These are phyloP conservation scores for Epichloe aotearoae DNA, from an alignment of 2,329 filamentous ascomycete species.

Conservation along the genomic window DNA sequence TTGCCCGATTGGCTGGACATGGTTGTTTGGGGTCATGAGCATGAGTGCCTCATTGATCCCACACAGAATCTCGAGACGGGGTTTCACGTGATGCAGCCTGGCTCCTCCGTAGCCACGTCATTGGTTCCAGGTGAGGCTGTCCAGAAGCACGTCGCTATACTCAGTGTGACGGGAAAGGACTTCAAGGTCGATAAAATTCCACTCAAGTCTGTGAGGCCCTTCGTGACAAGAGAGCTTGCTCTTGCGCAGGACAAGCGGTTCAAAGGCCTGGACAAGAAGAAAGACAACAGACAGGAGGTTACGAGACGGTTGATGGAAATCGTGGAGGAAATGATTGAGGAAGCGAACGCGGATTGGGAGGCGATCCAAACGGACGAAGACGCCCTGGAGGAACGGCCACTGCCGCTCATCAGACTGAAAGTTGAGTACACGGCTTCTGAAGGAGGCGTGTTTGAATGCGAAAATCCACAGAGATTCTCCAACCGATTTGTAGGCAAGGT, in stretches of 20 bases:
- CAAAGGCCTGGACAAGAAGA: constrained; percentile 62
- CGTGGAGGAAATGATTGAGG: constrained; percentile 74
- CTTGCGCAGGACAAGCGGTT: constrained; percentile 65
- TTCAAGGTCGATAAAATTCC: constrained; percentile 72
- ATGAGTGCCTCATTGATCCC: constrained; percentile 88
- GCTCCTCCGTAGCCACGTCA: constrained; percentile 90
- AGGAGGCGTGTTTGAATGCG: constrained; percentile 74
- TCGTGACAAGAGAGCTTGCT: constrained; percentile 72
- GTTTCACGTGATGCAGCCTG: constrained; percentile 94
- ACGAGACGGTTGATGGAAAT: constrained; percentile 63
- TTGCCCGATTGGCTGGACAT: constrained; percentile 84
- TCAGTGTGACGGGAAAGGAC: constrained; percentile 70
- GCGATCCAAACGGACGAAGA: constrained; percentile 57
- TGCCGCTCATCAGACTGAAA: constrained; percentile 77
- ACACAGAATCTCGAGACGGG: constrained; percentile 70
- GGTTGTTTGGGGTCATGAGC: constrained; percentile 93
- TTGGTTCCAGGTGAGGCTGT: constrained; percentile 81
- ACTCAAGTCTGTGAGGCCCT: constrained; percentile 79
- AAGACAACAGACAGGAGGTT: constrained; percentile 71
- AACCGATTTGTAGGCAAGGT: constrained; percentile 84
- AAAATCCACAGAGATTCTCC: constrained; percentile 93
- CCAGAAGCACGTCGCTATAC: constrained; percentile 76
- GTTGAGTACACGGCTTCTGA: constrained; percentile 83
- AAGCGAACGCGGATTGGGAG: constrained; percentile 72
- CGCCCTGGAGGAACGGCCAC: constrained; percentile 47